Evolutionary conservation across 2,329 filamentous ascomycete genomes (phyloP), one percentile per base, ranked within the genome.

Genomic region (Coniella lustricola): DNA sequence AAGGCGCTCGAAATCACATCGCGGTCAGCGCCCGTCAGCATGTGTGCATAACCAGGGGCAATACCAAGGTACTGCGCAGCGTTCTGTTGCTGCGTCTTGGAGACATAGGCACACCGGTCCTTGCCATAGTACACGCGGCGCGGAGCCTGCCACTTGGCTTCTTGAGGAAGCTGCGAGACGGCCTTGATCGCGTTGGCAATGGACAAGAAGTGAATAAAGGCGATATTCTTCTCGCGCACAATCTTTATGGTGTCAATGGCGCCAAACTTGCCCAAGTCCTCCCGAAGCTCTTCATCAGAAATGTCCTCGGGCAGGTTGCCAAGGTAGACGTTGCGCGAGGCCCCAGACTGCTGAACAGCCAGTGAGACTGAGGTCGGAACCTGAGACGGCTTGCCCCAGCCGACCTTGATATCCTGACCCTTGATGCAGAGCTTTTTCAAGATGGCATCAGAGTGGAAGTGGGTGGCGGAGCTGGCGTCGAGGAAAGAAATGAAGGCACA

Each of bases 401-500:
- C 93, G 60, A 98, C 90, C 76, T 98, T 98, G 75, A 98, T 96
- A 66, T 98, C 93, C 73, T 97, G 93, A 21, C 91, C 91, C 70
- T 95, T 90, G 73, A 98, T 95, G 60, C 90, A 90, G 64, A 98
- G 81, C 77, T 97, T 98, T 77, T 98, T 98, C 79, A 98, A 80
- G 70, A 98, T 98, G 58, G 93, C 93, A 76, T 98, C 93, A 17
- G 93, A 98, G 75, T 98, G 93, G 73, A 98, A 98, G 67, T 98
- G 93, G 18, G 91, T 97, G 49, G 93, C 93, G 25, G 93, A 96
- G 72, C 90, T 95, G 60, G 90, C 90, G 63, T 98, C 93, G 56
- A 98, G 76, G 74, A 98, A 98, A 7, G 93, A 98, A 65, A 98
- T 97, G 76, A 98, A 98, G 50, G 93, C 93, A 64, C 93, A 98